These are phyloP conservation scores for Cryphonectria carpinicola DNA, from an alignment of 2,329 filamentous ascomycete genomes.

Conservation along the genomic window DNA sequence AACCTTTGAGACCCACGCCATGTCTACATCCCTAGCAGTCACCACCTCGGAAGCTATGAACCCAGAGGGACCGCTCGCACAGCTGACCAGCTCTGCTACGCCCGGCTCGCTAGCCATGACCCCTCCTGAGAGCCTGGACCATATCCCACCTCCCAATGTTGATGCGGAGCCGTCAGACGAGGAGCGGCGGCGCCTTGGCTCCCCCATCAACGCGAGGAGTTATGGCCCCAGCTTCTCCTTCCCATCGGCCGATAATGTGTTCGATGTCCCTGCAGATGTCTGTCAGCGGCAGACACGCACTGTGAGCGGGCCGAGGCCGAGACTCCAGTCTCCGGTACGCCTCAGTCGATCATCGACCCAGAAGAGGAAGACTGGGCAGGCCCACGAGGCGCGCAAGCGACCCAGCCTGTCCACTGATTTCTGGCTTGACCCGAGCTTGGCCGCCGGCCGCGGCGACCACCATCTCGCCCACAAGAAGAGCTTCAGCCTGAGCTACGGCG, in stretches of 20 bases:
- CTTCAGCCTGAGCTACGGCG: conserved; percentile 36
- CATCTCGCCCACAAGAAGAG: conserved; percentile 33
- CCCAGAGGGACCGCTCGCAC: conserved; percentile 62
- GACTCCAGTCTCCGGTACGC: conserved; percentile 57
- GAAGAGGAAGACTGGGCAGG: conserved; percentile 57
- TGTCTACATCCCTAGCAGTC: conserved; percentile 64
- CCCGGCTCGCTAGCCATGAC: conserved; percentile 32
- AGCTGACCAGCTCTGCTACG: conserved; percentile 53
- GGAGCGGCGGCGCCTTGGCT: conserved; percentile 50
- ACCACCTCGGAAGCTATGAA: conserved; percentile 70
- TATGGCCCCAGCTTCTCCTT: conserved; percentile 65
- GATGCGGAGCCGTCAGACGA: conserved; percentile 37
- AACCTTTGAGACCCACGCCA: conserved; percentile 63
- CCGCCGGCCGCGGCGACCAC: conserved; percentile 30
- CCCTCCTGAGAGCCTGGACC: conserved; percentile 31
- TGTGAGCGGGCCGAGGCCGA: conserved; percentile 50
- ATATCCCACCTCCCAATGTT: conserved; percentile 17
- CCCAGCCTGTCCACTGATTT: conserved; percentile 60
- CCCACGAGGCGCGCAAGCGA: conserved; percentile 56
- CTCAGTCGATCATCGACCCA: conserved; percentile 59
- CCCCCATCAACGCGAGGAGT: conserved; percentile 61
- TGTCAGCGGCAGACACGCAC: conserved; percentile 52
- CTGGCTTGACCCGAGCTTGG: conserved; percentile 51
- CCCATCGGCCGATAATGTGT: conserved; percentile 47
- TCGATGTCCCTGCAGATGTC: conserved; percentile 41